phyloP scores from a whole-genome alignment of 1,139 yeast species.

The Meyerozyma elateridarum region DNA sequence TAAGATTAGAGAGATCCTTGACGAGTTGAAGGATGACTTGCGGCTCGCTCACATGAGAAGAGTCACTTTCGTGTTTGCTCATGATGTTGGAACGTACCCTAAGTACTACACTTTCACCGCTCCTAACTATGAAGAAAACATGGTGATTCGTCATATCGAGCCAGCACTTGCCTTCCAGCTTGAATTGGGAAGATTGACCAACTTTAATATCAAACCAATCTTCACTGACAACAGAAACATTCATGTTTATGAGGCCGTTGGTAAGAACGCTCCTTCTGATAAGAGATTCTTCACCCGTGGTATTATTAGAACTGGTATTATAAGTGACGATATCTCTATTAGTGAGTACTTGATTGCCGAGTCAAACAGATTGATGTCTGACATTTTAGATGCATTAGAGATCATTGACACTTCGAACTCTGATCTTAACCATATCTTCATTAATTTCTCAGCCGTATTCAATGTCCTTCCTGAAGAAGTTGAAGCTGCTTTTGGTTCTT shows the following conservation, averaged over 20 bases:
- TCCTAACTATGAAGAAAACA: slow-evolving; percentile 75
- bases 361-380: slow-evolving; percentile 93
- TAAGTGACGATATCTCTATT: slow-evolving; percentile 86
- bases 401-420: slow-evolving; percentile 92
- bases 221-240: slow-evolving; percentile 96
- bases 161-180: slow-evolving; percentile 98
- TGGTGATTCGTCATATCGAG: slow-evolving; percentile 94
- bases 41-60: slow-evolving; percentile 76
- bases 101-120: slow-evolving; percentile 94
- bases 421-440: slow-evolving; percentile 93
- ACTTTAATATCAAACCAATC: slow-evolving; percentile 90
- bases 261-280: slow-evolving; percentile 90
- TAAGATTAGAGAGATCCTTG: slow-evolving; percentile 61
- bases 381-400: slow-evolving; percentile 90
- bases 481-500: slow-evolving; percentile 95
- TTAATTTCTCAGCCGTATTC: slow-evolving; percentile 92
- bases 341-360: slow-evolving; percentile 93
- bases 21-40: slow-evolving; percentile 67
- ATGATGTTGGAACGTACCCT: slow-evolving; percentile 82
- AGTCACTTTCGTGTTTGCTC: slow-evolving; percentile 84
- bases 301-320: slow-evolving; percentile 91
- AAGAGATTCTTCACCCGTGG: slow-evolving; percentile 96
- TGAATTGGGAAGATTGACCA: slow-evolving; percentile 89
- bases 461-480: slow-evolving; percentile 93
- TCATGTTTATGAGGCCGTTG: slow-evolving; percentile 94